Base-by-base conservation (phyloP, 1,284 basidiomycete genomes). In the Ustilago shanxiensis region DNA sequence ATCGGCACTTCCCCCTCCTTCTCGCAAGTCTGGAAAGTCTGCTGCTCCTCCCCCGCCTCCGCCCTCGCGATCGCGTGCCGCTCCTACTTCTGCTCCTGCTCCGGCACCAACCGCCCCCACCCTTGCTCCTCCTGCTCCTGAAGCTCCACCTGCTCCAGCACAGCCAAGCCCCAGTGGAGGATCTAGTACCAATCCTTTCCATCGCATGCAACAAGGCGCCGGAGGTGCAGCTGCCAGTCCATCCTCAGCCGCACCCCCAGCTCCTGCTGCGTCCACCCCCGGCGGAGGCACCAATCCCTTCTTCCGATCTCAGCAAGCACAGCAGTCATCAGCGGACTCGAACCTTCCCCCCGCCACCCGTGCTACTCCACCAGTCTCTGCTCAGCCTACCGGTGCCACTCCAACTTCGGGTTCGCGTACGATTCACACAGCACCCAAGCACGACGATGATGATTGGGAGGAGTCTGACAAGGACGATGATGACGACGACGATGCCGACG, bases 361-460 rank as follows among this genome's bases (percentile, higher is more conserved):
- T 11, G 59, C 73, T 9, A 69, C 79, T 2, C 75, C 77, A 7
- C 78, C 78, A 2, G 67, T 75, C 22, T 69, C 78, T 22, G 71
- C 78, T 11, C 80, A 79, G 51, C 69, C 72, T 4, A 71, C 80
- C 22, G 68, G 70, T 14, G 35, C 70, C 9, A 51, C 72, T 1
- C 44, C 72, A 1, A 33, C 61, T 3, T 49, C 78, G 18, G 28
- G 68, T 18, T 72, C 77, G 20, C 77, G 74, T 37, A 39, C 63
- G 14, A 57, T 83, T 28, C 65, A 80, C 45, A 68, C 79, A 10
- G 76, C 81, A 20, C 81, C 81, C 13, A 75, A 80, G 57, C 73
- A 83, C 51, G 77, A 83, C 31, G 85, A 85, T 45, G 83, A 86
- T 41, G 82, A 83, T 69, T 83, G 81, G 80, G 83, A 77, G 18